phyloP scores from a whole-genome alignment of 23 red algal genomes.

The Gracilaria gracilis region DNA sequence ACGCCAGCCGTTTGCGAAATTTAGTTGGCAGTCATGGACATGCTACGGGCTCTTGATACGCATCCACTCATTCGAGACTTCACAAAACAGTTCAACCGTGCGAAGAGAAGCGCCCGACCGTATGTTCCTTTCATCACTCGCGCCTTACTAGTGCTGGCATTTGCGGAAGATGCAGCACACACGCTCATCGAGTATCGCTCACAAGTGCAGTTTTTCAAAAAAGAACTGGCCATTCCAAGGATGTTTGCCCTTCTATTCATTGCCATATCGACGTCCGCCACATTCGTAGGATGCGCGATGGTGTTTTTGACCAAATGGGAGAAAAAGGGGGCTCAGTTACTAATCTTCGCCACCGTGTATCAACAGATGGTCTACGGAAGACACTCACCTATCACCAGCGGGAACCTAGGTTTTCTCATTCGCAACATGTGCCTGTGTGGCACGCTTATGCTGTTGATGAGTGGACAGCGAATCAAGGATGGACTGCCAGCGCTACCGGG shows the following conservation, averaged over 20 bases:
- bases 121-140: slow-evolving; percentile 66
- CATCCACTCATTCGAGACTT: not conserved
- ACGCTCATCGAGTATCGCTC: slow-evolving; percentile 49
- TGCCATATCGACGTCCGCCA: slow-evolving; percentile 42
- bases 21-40: not conserved
- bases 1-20: not conserved
- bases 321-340: slow-evolving; percentile 40
- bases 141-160: slow-evolving; percentile 74
- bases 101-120: slow-evolving; percentile 7
- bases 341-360: slow-evolving; percentile 66
- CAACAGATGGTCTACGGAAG: slow-evolving; percentile 88
- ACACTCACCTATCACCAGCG: slow-evolving; percentile 82
- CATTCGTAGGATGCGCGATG: slow-evolving; percentile 39
- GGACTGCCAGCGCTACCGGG: slow-evolving; percentile 71
- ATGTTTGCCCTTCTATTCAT: slow-evolving; percentile 46
- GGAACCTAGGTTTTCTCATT: slow-evolving; percentile 84
- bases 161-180: slow-evolving; percentile 80
- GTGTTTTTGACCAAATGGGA: slow-evolving; percentile 58
- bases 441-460: slow-evolving; percentile 71
- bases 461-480: slow-evolving; percentile 66
- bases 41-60: slow-evolving; percentile 1
- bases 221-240: slow-evolving; percentile 45
- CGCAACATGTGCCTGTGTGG: slow-evolving; percentile 87
- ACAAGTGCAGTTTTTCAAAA: slow-evolving; percentile 60
- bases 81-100: not conserved